A percentile compares a stretch with the other conserved stretches of the same genome.
Conservation (phyloP, 2,329 filamentous ascomycete species). For the Trichophyton simii region DNA sequence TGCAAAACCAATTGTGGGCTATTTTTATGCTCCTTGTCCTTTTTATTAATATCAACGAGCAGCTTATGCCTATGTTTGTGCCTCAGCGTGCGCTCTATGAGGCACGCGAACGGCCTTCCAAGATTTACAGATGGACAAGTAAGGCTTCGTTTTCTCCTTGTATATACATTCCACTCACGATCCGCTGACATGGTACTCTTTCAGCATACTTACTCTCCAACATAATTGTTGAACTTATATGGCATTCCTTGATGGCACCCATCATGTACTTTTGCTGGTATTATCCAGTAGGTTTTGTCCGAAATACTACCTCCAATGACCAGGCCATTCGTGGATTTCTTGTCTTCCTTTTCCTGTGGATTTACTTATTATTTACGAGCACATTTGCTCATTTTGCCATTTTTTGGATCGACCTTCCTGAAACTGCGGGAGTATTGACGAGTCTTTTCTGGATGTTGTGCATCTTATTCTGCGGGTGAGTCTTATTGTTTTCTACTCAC, state of each 20-base stretch:
- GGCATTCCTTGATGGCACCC: conserved; percentile 48
- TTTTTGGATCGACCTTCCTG: conserved; percentile 53
- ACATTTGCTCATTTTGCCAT: conserved; percentile 65
- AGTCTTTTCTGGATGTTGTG: conserved; percentile 48
- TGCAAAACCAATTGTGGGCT: conserved; percentile 83
- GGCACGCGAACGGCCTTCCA: conserved; percentile 49
- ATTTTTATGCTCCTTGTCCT: conserved; percentile 76
- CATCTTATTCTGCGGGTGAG: conserved; percentile 43
- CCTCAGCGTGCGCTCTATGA: conserved; percentile 48
- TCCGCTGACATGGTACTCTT: neutral
- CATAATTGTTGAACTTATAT: conserved; percentile 59
- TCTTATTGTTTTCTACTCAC: neutral
- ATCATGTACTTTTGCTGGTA: conserved; percentile 55
- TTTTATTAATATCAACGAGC: conserved; percentile 48
- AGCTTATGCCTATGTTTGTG: conserved; percentile 48
- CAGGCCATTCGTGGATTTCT: conserved; percentile 46
- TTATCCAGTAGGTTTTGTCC: conserved; percentile 45
- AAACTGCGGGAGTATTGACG: conserved; percentile 53
- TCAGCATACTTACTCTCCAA: conserved; percentile 53
- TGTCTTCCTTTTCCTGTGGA: conserved; percentile 51
- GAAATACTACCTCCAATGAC: conserved; percentile 29
- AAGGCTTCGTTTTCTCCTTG: conserved; percentile 26
- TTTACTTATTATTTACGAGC: conserved; percentile 57
- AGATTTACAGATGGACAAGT: conserved; percentile 56
- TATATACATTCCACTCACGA: neutral